phyloP scores from a whole-genome alignment of 768 basidiomycete genomes.

The Mycena sanguinolenta region DNA sequence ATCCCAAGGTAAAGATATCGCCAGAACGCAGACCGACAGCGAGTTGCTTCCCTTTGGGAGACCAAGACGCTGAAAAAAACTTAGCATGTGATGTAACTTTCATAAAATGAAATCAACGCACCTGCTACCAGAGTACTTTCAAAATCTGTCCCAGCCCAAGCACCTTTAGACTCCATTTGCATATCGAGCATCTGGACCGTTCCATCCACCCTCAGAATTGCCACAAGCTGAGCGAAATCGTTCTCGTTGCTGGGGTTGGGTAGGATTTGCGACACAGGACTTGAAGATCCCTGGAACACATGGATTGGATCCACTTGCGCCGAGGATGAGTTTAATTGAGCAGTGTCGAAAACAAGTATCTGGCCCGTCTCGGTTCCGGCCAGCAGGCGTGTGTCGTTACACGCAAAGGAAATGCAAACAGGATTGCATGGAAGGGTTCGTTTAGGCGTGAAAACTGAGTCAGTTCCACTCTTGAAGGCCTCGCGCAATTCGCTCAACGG shows the following conservation, averaged over 20 bases:
- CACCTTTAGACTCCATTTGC: constrained; percentile 67
- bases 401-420: constrained; percentile 68
- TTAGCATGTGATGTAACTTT: constrained; percentile 20
- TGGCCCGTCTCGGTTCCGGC: constrained; percentile 72
- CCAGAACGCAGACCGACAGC: constrained; percentile 81
- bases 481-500: constrained; percentile 72
- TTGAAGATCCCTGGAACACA: constrained; percentile 59
- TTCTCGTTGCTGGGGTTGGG: constrained; percentile 73
- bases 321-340: constrained; percentile 62
- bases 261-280: constrained; percentile 65
- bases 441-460: constrained; percentile 63
- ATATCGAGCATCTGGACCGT: constrained; percentile 74
- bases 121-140: constrained; percentile 70
- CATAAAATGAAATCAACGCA: constrained; percentile 49
- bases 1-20: constrained; percentile 76
- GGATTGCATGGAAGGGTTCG: constrained; percentile 65
- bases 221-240: constrained; percentile 69
- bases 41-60: constrained; percentile 88
- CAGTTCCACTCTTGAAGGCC: constrained; percentile 59
- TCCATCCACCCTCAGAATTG: constrained; percentile 62
- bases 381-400: constrained; percentile 70
- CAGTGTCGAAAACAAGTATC: constrained; percentile 71
- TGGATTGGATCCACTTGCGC: constrained; percentile 57
- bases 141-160: constrained; percentile 62
- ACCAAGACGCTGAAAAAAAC: constrained; percentile 79